phyloP scores from a whole-genome alignment of 202 grass and related monocot genomes.

The Schoenoplectus tabernaemontani region DNA sequence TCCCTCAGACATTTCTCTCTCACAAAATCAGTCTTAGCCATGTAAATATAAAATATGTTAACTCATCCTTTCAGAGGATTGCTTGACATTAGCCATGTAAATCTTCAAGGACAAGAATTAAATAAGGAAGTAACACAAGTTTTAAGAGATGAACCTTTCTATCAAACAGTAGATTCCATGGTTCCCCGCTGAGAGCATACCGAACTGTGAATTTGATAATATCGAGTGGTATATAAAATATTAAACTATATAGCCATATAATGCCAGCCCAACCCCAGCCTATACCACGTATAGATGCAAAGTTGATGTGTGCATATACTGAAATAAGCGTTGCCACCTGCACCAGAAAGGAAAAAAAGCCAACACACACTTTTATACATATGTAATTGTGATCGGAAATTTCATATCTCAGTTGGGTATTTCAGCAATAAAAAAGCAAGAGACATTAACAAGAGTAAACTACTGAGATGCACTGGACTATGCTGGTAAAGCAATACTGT shows the following conservation, averaged over 20 bases:
- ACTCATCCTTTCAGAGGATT: neutral
- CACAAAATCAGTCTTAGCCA: neutral
- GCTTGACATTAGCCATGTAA: neutral
- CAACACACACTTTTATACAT: neutral
- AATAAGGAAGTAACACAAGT: neutral
- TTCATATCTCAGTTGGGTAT: neutral
- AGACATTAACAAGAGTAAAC: neutral
- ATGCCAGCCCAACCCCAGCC: constrained; percentile 71
- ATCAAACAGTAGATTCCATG: constrained; percentile 64
- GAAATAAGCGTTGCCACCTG: constrained; percentile 69
- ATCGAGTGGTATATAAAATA: constrained; percentile 62
- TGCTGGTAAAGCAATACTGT: neutral
- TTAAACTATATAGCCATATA: constrained; percentile 66
- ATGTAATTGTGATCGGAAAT: neutral
- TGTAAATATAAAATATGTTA: neutral
- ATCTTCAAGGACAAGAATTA: neutral
- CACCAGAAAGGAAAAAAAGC: neutral
- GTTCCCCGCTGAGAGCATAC: constrained; percentile 56
- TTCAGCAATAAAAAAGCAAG: neutral
- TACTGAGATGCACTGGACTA: neutral
- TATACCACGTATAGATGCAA: constrained; percentile 56
- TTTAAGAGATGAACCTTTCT: constrained; percentile 33
- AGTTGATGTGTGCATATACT: constrained; percentile 56
- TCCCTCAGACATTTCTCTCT: neutral
- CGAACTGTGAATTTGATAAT: constrained; percentile 49